Base-by-base conservation (phyloP, 2,329 filamentous ascomycete species). In the Kalaharituber pfeilii region DNA sequence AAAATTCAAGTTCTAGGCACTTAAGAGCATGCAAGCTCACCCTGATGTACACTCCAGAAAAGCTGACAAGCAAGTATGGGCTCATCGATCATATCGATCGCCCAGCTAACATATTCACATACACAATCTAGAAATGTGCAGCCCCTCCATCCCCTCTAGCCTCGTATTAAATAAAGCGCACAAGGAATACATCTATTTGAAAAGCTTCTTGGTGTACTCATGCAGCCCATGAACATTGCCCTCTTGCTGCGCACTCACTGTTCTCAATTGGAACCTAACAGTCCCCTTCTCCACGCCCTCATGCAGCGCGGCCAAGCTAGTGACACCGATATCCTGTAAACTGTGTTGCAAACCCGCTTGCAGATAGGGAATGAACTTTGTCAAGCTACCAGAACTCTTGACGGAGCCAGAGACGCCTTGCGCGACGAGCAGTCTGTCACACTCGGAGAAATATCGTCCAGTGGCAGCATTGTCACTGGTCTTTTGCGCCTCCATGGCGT, bases 151-250 rank as follows among this genome's bases (percentile, higher is more conserved):
- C n/a, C n/a, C n/a, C n/a, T n/a, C n/a, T n/a, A n/a, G n/a, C n/a
- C n/a, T n/a, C n/a, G n/a, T n/a, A n/a, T n/a, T n/a, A n/a, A n/a
- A n/a, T n/a, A n/a, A n/a, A n/a, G n/a, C n/a, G n/a, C n/a, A n/a
- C n/a, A n/a, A n/a, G n/a, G n/a, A n/a, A n/a, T n/a, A n/a, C 33
- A 44, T 52, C 58, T 80, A 95, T 65, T 87, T 86, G 72, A 94
- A 98, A 63, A 98, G 83, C 79, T 96, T 98, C 84, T 98, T 98
- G 76, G 96, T 91, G 69, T 94, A 96, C 68, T 86, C 89, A 75
- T 96, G 87, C 77, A 98, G 87, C 56, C 80, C 79, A 73, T 96
- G 93, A 58, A 98, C 88, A 67, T 89, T 91, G 61, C 91, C 91
- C 75, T 98, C 91, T 56, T 93, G 77, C 77, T 94, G 87, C 51